Conservation (phyloP, 345 rosid species). For the Carallia brachiata region DNA sequence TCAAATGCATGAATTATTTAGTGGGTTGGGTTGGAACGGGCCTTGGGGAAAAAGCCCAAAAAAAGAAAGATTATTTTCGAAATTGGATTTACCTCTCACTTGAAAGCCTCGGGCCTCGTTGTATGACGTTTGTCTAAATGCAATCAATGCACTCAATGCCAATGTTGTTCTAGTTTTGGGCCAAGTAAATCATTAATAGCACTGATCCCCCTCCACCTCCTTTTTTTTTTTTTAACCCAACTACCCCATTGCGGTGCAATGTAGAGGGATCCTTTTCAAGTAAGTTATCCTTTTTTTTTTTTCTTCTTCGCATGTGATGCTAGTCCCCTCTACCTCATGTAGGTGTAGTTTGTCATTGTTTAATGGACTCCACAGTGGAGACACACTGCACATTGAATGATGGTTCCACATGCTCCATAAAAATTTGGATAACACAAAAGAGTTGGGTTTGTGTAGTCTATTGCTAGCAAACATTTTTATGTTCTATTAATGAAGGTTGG, state of each 20-base stretch:
- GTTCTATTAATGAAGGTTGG: too few relatives aligned
- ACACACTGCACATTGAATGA: background rate
- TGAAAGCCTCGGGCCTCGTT: too few relatives aligned
- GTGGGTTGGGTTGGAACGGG: too few relatives aligned
- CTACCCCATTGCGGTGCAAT: background rate
- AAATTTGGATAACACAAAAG: too few relatives aligned
- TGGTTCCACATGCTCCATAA: background rate
- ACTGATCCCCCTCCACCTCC: background rate
- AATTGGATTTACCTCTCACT: too few relatives aligned
- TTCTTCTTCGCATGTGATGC: background rate
- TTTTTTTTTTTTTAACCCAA: background rate
- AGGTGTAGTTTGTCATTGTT: background rate
- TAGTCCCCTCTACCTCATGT: background rate
- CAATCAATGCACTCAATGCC: constrained; percentile 72
- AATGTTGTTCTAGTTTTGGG: constrained; percentile 88
- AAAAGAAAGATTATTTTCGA: too few relatives aligned
- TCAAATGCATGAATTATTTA: too few relatives aligned
- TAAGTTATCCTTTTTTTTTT: background rate
- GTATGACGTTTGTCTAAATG: too few relatives aligned
- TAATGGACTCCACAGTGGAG: background rate
- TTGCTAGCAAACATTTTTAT: too few relatives aligned
- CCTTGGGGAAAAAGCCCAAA: too few relatives aligned
- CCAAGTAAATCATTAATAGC: constrained; percentile 44
- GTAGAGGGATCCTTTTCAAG: background rate
- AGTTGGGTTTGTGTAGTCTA: too few relatives aligned